Base-by-base conservation (phyloP, 2,329 filamentous ascomycete species). In the Sclerotinia minor region DNA sequence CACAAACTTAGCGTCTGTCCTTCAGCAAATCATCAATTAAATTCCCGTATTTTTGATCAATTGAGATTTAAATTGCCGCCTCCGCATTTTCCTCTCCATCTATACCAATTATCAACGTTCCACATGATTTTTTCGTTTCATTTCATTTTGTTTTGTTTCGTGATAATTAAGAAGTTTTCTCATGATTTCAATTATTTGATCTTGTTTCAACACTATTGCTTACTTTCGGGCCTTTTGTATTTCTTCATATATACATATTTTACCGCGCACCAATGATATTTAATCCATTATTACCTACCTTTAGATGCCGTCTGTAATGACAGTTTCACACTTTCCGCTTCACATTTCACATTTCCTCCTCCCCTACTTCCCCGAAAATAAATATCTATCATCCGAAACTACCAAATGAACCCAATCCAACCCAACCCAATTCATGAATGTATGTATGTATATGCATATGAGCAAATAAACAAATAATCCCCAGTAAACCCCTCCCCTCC, bases 1-100 rank as follows among this genome's bases (percentile, higher is more conserved):
- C 45, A 17, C 32, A 17, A 24, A 67, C 26, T 47, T 29, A 8
- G 19, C 35, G 60, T 66, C 64, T 53, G n/a, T 35, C 24, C 11
- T 61, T 5, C 21, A 26, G 47, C 9, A 17, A 26, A 26, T 13
- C 35, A 15, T 35, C 24, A 38, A 15, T 45, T 13, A 41, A 19
- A 24, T 44, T 41, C 45, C 35, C 47, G 26, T 52, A 45, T 24
- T 29, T 38, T 41, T 49, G 47, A 11, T 60, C 32, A 26, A 45
- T 38, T 29, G 49, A 44, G 5, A 65, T 24, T 35, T 47, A 19
- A 13, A 58, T 38, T 26, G 26, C 21, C 38, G 26, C 57, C 35
- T 50, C 49, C 24, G 50, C 24, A 44, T 26, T 54, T 29, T 29
- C n/a, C n/a, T n/a, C n/a, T n/a, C n/a, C n/a, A n/a, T n/a, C n/a